Evolutionary conservation across 2,329 filamentous ascomycete genomes (phyloP).

Genomic region (Colletotrichum euphorbiae): DNA sequence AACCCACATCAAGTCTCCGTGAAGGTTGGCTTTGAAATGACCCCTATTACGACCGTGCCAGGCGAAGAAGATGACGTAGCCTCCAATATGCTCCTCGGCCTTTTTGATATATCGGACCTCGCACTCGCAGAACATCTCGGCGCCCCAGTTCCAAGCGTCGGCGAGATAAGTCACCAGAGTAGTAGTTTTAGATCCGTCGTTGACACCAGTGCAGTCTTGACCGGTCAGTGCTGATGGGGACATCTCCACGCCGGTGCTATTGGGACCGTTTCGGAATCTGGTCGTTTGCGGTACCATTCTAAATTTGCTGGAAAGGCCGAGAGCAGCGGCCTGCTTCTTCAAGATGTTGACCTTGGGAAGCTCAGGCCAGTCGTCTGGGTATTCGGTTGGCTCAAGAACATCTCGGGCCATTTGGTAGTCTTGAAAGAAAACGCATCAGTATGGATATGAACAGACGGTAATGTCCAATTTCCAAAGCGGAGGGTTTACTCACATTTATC

Average conservation of each 20-base stretch:
- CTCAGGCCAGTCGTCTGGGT: slow-evolving; percentile 67
- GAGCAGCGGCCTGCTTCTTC: slow-evolving; percentile 64
- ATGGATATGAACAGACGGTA: neutral
- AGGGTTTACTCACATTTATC: slow-evolving; percentile 59
- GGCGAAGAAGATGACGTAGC: slow-evolving; percentile 73
- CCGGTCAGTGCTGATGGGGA: slow-evolving; percentile 68
- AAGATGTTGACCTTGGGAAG: slow-evolving; percentile 70
- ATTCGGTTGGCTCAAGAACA: slow-evolving; percentile 69
- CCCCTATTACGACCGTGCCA: slow-evolving; percentile 72
- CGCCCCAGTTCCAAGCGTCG: slow-evolving; percentile 79
- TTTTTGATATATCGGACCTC: slow-evolving; percentile 73
- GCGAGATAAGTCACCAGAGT: slow-evolving; percentile 75
- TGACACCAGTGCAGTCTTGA: slow-evolving; percentile 72
- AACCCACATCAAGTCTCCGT: slow-evolving; percentile 74
- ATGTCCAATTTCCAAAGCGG: neutral
- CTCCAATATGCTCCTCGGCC: slow-evolving; percentile 57
- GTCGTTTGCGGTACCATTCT: slow-evolving; percentile 71
- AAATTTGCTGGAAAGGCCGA: slow-evolving; percentile 66
- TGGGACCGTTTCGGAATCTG: slow-evolving; percentile 69
- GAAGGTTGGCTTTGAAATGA: slow-evolving; percentile 64
- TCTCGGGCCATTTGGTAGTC: slow-evolving; percentile 67
- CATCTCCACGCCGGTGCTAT: slow-evolving; percentile 75
- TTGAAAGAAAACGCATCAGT: slow-evolving; percentile 43
- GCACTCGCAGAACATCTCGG: slow-evolving; percentile 77
- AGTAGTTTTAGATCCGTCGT: slow-evolving; percentile 76